Percentiles rank a stretch among this genome's conserved stretches.
Evolutionary conservation across 2,329 filamentous ascomycete species (phyloP).

Genomic region (Curvularia eragrostidis): DNA sequence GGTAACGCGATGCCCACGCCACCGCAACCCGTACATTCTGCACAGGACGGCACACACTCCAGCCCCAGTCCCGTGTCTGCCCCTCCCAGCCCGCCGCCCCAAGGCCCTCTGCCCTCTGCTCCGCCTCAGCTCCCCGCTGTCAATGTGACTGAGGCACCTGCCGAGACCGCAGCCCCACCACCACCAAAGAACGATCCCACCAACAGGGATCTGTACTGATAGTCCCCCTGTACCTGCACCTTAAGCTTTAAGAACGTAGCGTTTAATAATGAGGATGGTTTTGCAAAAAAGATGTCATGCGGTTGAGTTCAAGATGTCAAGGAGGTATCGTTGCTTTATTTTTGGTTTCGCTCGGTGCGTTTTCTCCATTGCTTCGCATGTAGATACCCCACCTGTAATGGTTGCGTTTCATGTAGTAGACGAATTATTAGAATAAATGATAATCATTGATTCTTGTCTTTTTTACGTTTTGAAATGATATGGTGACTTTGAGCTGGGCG

Average conservation of each 20-base stretch:
- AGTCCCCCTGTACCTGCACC: not conserved
- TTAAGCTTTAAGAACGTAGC: not conserved
- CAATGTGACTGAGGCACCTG: conserved; percentile 5
- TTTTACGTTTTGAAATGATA: not conserved
- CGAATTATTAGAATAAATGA: not conserved
- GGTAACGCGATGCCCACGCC: not conserved
- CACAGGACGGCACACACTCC: conserved; percentile 3
- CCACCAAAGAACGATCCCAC: conserved; percentile 23
- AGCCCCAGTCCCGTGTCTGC: not conserved
- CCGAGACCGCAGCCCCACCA: conserved; percentile 7
- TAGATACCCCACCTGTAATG: not conserved
- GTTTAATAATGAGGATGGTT: not conserved
- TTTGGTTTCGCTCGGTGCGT: not conserved
- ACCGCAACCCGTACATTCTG: conserved; percentile 13
- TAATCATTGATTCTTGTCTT: not conserved
- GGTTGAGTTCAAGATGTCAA: not conserved
- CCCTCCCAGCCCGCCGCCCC: conserved; percentile 13
- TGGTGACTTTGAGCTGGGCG: not conserved
- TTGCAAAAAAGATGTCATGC: not conserved
- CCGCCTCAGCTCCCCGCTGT: conserved; percentile 12
- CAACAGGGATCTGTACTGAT: conserved; percentile 29
- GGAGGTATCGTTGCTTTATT: not conserved
- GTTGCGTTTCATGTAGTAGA: not conserved
- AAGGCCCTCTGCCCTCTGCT: conserved; percentile 8
- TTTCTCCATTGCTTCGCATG: not conserved